Percentiles rank a stretch among this genome's conserved stretches.
These are phyloP conservation scores for Annulohypoxylon nitens DNA, from an alignment of 495 filamentous ascomycete species.

Conservation along the genomic window DNA sequence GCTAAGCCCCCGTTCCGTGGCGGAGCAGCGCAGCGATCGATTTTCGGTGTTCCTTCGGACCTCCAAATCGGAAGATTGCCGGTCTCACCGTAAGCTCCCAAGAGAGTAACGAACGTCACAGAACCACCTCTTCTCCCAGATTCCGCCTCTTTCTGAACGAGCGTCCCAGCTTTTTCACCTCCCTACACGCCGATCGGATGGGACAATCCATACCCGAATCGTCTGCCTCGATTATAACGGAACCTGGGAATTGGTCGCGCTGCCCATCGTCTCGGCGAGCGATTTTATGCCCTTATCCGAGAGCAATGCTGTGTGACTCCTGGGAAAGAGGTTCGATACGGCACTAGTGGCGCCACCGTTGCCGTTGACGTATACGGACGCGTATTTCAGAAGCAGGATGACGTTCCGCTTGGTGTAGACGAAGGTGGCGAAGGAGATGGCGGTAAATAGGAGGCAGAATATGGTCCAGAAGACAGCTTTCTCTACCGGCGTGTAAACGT, in stretches of 20 bases:
- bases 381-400: slow-evolving; percentile 27
- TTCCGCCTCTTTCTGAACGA: neutral
- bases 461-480: slow-evolving; percentile 56
- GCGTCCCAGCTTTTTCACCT: neutral
- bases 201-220: neutral
- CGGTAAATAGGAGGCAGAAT: slow-evolving; percentile 46
- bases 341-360: slow-evolving; percentile 2
- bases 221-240: slow-evolving; percentile 9
- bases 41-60: neutral
- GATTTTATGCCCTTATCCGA: slow-evolving; percentile 27
- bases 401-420: slow-evolving; percentile 41
- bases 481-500: slow-evolving; percentile 62
- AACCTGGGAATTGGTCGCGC: slow-evolving; percentile 33
- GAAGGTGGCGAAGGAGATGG: slow-evolving; percentile 39
- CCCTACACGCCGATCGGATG: neutral
- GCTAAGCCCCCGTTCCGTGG: neutral
- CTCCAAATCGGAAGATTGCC: neutral
- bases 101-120: neutral
- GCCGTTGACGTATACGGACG: slow-evolving; percentile 23
- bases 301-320: slow-evolving; percentile 3
- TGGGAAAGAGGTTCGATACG: slow-evolving; percentile 29
- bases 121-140: neutral
- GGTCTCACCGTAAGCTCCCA: neutral
- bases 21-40: neutral
- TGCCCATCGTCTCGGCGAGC: slow-evolving; percentile 34